Evolutionary conservation across 2,329 filamentous ascomycete genomes (phyloP), one percentile per base, ranked within the genome.

Genomic region (Diaporthe caulivora): DNA sequence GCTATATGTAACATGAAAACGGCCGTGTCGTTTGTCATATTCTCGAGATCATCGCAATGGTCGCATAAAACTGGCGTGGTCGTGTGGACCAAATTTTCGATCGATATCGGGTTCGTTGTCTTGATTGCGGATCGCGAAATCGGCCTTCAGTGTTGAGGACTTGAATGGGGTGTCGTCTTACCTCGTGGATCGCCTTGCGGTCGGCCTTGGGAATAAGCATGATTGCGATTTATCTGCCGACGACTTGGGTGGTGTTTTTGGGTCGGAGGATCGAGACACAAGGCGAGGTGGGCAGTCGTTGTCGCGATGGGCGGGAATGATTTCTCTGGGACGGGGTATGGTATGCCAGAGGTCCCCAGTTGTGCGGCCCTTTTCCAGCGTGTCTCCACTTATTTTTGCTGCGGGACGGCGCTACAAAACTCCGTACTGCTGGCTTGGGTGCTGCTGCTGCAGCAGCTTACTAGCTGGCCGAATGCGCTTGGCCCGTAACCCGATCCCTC

Each of bases 191-290:
- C 93, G 95, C 95, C 94, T 99, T 99, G 91, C 97, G 95, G 91
- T 99, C 97, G 88, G 95, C 94, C 93, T 98, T 98, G 87, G 97
- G 97, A 88, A 99, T 99, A 91, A 99, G 93, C 97, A 91, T 91
- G 93, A 95, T 90, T 86, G 85, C 71, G 71, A 73, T 75, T 86
- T 86, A 85, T 87, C 85, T 82, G 83, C 84, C 85, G 87, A 90
- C 73, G 70, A 72, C 55, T 87, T 87, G 87, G 83, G 81, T 81
- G 80, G 79, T 82, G 82, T 87, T 79, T 79, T 81, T 81, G 82
- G 79, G 84, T 80, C 77, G 76, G 76, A 72, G 76, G 76, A 76
- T 75, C 76, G 74, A 71, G 65, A 58, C 54, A 42, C 71, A 69
- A 67, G 73, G 34, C 62, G 69, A 68, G 67, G 71, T 64, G 60